Evolutionary conservation across 352 stramenopile species (phyloP), one percentile per base, ranked within the genome.

Genomic region (Phytopythium litorale): DNA sequence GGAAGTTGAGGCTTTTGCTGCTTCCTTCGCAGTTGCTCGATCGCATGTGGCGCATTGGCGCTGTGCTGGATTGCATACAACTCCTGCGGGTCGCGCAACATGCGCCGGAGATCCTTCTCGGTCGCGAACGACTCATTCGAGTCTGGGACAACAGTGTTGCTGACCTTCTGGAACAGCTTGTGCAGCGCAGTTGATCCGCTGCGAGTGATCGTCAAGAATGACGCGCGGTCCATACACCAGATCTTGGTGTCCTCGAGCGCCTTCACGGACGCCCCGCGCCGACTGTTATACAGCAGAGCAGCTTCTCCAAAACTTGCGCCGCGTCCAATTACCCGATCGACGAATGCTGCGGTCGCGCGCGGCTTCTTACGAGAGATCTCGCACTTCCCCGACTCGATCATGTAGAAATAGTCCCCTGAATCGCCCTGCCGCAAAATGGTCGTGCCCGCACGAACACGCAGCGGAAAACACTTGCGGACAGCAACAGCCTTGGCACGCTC

Each of bases 251-350:
- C 74, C 62, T 94, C 82, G 19, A 91, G 62, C 2, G 85, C 88
- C 25, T 75, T 81, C 32, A 98, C 93, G 0, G 95, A 98, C 4
- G 96, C 96, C 2, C 91, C 91, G 19, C 97, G 78, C 37, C 96
- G 94, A 58, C 89, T 97, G 66, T 98, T 97, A 77, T 99, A 99
- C 64, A 99, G 79, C 54, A 99, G 71, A 19, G 97, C 96, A 15
- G 98, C 90, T 81, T 99, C 97, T 11, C 96, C 97, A 72, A 99
- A 99, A 58, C 72, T 92, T 25, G 81, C 73, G 16, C 84, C 80
- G 32, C 73, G 70, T 3, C 85, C 85, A 32, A 96, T 85, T 23
- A 88, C 65, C 5, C 84, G 78, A 56, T 94, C 87, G 0, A 96
- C 71, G 23, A 91, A 80, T 30, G 79, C 62, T 8, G 72, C 64